A percentile compares a stretch with the other conserved stretches of the same genome.
phyloP scores from a whole-genome alignment of 176 grass and related monocot genomes.

The Aechmea fasciata region DNA sequence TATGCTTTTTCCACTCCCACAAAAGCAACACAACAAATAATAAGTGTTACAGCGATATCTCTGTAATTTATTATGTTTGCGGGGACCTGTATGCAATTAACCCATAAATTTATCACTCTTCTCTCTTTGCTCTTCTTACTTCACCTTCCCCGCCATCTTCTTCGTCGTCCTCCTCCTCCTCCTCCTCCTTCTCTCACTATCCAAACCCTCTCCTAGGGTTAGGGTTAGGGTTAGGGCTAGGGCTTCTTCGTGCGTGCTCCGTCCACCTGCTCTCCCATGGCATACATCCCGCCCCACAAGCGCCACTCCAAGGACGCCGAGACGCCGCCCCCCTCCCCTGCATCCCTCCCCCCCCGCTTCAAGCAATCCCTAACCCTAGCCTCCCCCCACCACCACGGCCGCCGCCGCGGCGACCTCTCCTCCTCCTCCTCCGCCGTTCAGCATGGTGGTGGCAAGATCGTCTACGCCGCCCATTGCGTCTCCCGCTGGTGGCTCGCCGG shows the following conservation, averaged over 20 bases:
- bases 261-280: slow-evolving; percentile 9
- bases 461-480: slow-evolving; percentile 8
- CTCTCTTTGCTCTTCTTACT: too few relatives aligned
- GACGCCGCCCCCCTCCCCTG: slow-evolving; percentile 8
- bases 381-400: background rate
- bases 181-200: background rate
- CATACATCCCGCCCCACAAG: slow-evolving; percentile 36
- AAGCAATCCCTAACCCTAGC: background rate
- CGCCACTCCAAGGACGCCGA: slow-evolving; percentile 21
- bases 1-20: too few relatives aligned
- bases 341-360: slow-evolving; percentile 13
- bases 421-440: background rate
- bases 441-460: background rate
- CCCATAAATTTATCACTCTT: too few relatives aligned
- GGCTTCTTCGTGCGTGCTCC: background rate
- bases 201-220: background rate
- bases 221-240: background rate
- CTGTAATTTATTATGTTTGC: too few relatives aligned
- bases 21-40: too few relatives aligned
- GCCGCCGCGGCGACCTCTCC: background rate
- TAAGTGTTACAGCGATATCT: too few relatives aligned
- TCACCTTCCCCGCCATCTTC: too few relatives aligned
- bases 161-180: too few relatives aligned
- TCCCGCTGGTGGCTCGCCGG: slow-evolving; percentile 23
- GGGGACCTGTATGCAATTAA: too few relatives aligned